A percentile compares a stretch with the other conserved stretches of the same genome.
Evolutionary conservation across 257 asterid genomes (phyloP).

Genomic region (Cinchona pubescens): DNA sequence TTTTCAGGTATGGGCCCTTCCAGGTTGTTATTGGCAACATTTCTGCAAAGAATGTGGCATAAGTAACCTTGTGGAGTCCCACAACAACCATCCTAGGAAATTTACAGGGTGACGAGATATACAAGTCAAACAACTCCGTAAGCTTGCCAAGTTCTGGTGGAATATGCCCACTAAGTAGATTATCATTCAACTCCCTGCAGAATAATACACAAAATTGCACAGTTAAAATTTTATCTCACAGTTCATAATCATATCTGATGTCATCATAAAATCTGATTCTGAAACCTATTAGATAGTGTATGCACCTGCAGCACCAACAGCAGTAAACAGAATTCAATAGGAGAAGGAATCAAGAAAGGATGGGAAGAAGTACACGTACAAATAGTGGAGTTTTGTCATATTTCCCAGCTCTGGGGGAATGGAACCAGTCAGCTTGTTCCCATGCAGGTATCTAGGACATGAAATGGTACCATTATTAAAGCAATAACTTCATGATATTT

Average conservation of each 20-base stretch:
- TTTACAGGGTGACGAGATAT: constrained; percentile 15
- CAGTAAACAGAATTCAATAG: not conserved
- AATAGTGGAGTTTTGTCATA: constrained; percentile 91
- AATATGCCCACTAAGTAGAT: constrained; percentile 67
- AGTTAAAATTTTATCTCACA: not conserved
- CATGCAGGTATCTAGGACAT: constrained; percentile 72
- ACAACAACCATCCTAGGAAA: not conserved
- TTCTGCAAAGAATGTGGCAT: constrained; percentile 42
- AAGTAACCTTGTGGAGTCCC: constrained; percentile 1
- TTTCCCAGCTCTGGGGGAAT: constrained; percentile 94
- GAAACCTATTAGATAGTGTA: not conserved
- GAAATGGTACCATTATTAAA: not conserved
- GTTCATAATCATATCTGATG: not conserved
- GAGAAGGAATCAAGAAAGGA: not conserved
- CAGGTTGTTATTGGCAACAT: constrained; percentile 77
- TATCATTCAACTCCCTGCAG: constrained; percentile 82
- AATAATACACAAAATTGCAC: not conserved
- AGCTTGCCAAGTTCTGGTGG: constrained; percentile 94
- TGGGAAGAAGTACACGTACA: constrained; percentile 37
- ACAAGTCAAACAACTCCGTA: constrained; percentile 87
- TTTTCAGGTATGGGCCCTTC: constrained; percentile 85
- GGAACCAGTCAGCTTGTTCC: constrained; percentile 80
- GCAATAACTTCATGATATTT: not conserved
- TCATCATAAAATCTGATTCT: not conserved
- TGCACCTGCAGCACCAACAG: not conserved